These are phyloP conservation scores for Pleurotus salmoneostramineus DNA, from an alignment of 768 basidiomycete species.

Conservation along the genomic window DNA sequence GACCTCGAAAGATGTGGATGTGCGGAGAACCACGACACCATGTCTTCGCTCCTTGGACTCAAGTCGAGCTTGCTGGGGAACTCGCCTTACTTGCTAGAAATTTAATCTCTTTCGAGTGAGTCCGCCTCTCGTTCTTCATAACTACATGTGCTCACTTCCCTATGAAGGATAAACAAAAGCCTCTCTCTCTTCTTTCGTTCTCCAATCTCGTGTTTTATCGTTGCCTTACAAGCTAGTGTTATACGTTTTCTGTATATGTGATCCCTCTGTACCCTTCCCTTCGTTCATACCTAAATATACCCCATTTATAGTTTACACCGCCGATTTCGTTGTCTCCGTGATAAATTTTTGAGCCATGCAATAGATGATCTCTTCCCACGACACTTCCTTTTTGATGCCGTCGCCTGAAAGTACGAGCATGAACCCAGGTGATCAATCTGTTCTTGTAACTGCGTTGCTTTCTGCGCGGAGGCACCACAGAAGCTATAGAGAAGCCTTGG, in stretches of 20 bases:
- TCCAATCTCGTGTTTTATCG: not conserved
- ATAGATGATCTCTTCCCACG: too few species aligned
- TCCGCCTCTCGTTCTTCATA: not conserved
- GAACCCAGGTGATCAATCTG: too few species aligned
- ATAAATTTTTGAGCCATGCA: too few species aligned
- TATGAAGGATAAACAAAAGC: too few species aligned
- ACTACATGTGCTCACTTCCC: too few species aligned
- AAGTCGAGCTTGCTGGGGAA: conserved; percentile 4
- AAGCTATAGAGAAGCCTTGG: too few species aligned
- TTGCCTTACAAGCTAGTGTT: not conserved
- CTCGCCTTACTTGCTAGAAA: not conserved
- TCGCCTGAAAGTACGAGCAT: too few species aligned
- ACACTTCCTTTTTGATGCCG: too few species aligned
- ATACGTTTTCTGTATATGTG: not conserved
- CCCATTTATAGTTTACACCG: not conserved
- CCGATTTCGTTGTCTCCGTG: not conserved
- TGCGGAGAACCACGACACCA: not conserved
- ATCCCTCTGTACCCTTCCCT: not conserved
- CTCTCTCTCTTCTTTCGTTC: too few species aligned
- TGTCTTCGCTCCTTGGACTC: not conserved
- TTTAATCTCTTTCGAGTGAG: not conserved
- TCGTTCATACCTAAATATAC: not conserved
- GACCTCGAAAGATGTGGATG: conserved; percentile 1
- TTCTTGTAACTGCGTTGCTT: too few species aligned
- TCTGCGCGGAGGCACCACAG: too few species aligned